These are phyloP conservation scores for Phytophthora europaea DNA, from an alignment of 352 stramenopile species.

Conservation along the genomic window DNA sequence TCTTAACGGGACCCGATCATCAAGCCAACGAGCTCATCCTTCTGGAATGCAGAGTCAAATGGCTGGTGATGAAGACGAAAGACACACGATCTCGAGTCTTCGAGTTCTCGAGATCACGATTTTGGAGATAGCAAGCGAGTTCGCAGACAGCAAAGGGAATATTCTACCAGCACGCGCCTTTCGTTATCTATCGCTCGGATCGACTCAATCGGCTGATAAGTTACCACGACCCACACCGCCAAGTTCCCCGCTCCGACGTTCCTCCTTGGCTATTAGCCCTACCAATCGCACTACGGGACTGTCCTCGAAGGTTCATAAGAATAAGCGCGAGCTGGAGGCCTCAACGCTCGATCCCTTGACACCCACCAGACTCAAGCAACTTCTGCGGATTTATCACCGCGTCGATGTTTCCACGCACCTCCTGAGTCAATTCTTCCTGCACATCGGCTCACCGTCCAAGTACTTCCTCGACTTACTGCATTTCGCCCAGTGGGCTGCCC, in stretches of 20 bases:
- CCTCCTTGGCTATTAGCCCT: constrained; percentile 1
- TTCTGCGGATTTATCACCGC: constrained; percentile 37
- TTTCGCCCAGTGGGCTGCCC: constrained; percentile 56
- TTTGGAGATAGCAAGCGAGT: constrained; percentile 38
- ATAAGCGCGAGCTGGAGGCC: constrained; percentile 32
- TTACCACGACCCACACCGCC: neutral
- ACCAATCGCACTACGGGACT: constrained; percentile 4
- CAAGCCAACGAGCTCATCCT: neutral
- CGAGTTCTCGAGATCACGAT: constrained; percentile 47
- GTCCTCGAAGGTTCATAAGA: constrained; percentile 10
- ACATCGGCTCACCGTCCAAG: constrained; percentile 52
- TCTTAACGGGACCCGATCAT: neutral
- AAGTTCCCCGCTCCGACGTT: constrained; percentile 16
- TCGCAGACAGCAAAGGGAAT: constrained; percentile 26
- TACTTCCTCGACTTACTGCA: constrained; percentile 54
- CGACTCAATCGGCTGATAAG: neutral
- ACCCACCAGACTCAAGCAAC: constrained; percentile 42
- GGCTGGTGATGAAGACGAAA: neutral
- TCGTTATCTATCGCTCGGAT: constrained; percentile 36
- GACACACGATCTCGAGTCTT: constrained; percentile 34
- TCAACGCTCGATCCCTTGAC: constrained; percentile 47
- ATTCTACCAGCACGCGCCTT: constrained; percentile 42
- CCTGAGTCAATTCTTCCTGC: constrained; percentile 63
- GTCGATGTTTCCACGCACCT: constrained; percentile 55
- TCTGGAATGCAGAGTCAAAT: neutral